These are phyloP conservation scores for Eimeria brunetti DNA, from an alignment of 169 alveolate genomes.

Conservation along the genomic window DNA sequence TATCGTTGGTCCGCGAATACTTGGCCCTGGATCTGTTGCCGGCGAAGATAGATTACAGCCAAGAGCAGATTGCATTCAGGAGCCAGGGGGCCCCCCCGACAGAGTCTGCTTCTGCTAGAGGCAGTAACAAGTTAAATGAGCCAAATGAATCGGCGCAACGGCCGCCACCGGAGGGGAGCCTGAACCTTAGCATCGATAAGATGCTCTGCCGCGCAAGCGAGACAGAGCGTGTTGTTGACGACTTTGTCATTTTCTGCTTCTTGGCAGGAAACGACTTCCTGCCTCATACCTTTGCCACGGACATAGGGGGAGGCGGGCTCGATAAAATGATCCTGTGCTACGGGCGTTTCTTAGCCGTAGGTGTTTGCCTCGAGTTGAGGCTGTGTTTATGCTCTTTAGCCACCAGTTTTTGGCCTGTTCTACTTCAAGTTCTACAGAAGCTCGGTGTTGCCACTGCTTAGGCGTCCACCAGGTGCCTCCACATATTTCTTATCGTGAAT, in stretches of 20 bases:
- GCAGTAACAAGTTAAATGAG: neutral
- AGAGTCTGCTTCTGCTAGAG: neutral
- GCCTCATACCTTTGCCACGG: constrained; percentile 93
- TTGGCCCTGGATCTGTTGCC: constrained; percentile 57
- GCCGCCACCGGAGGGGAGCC: neutral
- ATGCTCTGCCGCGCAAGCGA: constrained; percentile 52
- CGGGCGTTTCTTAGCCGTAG: constrained; percentile 58
- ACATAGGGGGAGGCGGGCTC: constrained; percentile 94
- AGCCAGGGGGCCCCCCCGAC: neutral
- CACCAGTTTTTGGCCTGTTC: neutral
- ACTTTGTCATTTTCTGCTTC: constrained; percentile 83
- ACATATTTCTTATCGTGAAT: neutral
- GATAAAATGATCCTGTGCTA: constrained; percentile 85
- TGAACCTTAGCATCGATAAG: neutral
- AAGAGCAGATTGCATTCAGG: neutral
- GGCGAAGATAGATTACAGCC: constrained; percentile 35
- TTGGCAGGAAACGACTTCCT: constrained; percentile 95
- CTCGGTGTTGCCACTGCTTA: neutral
- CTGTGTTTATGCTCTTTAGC: neutral
- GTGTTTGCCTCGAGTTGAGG: neutral
- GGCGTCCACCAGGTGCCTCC: neutral
- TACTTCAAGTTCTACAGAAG: neutral
- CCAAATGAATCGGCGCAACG: neutral
- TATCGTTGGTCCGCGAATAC: constrained; percentile 85
- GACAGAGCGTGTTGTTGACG: constrained; percentile 80